These are phyloP conservation scores for Zygosaccharomyces pseudobailii DNA, from an alignment of 1,139 yeast genomes.

Conservation along the genomic window DNA sequence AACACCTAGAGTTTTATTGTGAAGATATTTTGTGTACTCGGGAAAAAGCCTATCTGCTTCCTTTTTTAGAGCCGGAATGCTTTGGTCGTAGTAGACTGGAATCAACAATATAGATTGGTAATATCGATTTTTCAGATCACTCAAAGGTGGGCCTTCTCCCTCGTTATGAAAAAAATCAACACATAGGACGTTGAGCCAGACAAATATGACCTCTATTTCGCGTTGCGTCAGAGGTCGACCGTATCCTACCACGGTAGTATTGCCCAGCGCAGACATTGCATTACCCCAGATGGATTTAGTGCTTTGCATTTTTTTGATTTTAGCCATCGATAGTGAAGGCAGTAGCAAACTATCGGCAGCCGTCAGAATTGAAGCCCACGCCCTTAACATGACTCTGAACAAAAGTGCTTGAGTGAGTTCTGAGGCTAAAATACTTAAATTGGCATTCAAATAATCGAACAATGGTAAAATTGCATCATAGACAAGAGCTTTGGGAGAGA, in stretches of 20 bases:
- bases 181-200: conserved; percentile 65
- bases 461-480: conserved; percentile 71
- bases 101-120: conserved; percentile 62
- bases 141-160: conserved; percentile 78
- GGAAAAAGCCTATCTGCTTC: conserved; percentile 60
- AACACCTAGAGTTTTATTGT: conserved; percentile 36
- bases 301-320: conserved; percentile 33
- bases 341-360: conserved; percentile 65
- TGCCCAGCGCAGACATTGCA: conserved; percentile 33
- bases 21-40: conserved; percentile 45
- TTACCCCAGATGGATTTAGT: conserved; percentile 39
- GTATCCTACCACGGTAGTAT: conserved; percentile 39
- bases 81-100: conserved; percentile 63
- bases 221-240: conserved; percentile 52
- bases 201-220: conserved; percentile 66
- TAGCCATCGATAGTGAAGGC: conserved; percentile 63
- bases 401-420: conserved; percentile 55
- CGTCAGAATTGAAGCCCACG: conserved; percentile 66
- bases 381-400: conserved; percentile 64
- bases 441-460: conserved; percentile 68
- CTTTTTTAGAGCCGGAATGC: conserved; percentile 45
- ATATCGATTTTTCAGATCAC: conserved; percentile 55
- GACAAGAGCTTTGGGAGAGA: conserved; percentile 50
- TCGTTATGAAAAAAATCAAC: conserved; percentile 72
- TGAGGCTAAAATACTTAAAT: conserved; percentile 62